Evolutionary conservation across 257 asterid species (phyloP), one percentile per base, ranked within the genome.

Genomic region (Oldenlandia corymbosa): DNA sequence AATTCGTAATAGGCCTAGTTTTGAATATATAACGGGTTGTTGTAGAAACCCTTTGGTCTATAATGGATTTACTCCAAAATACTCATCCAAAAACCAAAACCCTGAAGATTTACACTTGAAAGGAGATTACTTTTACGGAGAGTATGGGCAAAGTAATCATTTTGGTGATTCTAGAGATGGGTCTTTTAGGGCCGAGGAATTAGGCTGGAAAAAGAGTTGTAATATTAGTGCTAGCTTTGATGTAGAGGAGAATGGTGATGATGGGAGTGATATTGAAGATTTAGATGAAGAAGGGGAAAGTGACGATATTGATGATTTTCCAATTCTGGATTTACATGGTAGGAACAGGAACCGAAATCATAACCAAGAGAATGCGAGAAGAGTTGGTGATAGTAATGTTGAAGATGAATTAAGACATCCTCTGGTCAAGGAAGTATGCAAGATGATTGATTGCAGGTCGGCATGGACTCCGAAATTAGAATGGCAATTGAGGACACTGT

Each of bases 341-440:
- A 66, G 69, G 70, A 74, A 53, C 65, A 47, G 53, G 62, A 77
- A 48, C 34, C 46, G 4, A 57, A 57, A 27, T 57, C 67, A 59
- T 63, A 62, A 53, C 27, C 70, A 68, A 47, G 39, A 58, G 9
- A 73, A 43, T 72, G 69, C 68, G 32, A 69, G 79, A 67, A 74
- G 68, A 71, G 64, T 78, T 61, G 37, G 56, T 43, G 79, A 81
- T 68, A n/a, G n/a, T n/a, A 81, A 66, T 66, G 81, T 80, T 30
- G 88, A 75, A 53, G 87, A 78, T 50, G 98, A 84, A 71, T 60
- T 75, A 58, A 76, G 87, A 70, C 95, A 89, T 65, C 97, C 97
- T 66, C 75, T 89, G 52, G 94, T 92, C 62, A 92, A 79, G 73
- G 97, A 89, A 78, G 51, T 79, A 46, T 83, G 90, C 57, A 78